A percentile compares a stretch with the other conserved stretches of the same genome.
Evolutionary conservation across 345 rosid species (phyloP).

Genomic region (Rhodamnia rubescens): DNA sequence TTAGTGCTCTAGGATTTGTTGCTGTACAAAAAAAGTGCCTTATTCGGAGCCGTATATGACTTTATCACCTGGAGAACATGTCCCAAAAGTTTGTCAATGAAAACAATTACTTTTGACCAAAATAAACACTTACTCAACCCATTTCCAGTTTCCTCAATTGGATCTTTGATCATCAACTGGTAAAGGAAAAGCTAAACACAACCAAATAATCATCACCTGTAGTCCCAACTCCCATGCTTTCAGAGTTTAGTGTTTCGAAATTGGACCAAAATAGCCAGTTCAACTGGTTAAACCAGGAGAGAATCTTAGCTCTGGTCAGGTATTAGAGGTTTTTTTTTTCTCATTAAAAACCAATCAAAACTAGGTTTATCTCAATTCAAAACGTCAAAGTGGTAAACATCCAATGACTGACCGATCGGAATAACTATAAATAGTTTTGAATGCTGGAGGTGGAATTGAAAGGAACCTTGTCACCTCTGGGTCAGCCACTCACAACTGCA

Average conservation of each 20-base stretch:
- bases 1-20: neutral
- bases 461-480: neutral
- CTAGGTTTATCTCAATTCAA: neutral
- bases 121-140: neutral
- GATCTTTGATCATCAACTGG: neutral
- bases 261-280: neutral
- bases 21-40: neutral
- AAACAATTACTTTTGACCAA: neutral
- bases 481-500: neutral
- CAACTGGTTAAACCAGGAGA: neutral
- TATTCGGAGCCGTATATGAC: neutral
- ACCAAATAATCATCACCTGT: neutral
- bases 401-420: neutral
- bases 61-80: neutral
- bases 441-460: neutral
- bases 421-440: neutral
- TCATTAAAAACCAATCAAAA: neutral
- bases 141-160: neutral
- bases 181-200: neutral
- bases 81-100: neutral
- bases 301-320: neutral
- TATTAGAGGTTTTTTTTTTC: neutral
- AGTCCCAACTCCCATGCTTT: neutral
- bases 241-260: neutral
- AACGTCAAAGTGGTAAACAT: neutral